Evolutionary conservation across 805 yeast species (phyloP).

Genomic region (Candida coleopterorum): DNA sequence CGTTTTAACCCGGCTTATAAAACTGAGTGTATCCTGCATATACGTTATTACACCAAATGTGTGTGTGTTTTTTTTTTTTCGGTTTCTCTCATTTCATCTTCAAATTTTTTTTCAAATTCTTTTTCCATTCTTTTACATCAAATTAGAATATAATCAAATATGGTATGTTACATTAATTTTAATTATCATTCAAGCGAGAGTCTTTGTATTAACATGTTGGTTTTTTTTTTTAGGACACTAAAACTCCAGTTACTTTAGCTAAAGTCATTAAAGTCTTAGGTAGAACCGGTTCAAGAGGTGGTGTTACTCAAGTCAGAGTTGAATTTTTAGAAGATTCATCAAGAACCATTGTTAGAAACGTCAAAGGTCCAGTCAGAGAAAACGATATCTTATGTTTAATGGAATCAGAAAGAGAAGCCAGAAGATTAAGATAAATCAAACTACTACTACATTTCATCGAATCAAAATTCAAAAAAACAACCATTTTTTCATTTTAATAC

Average conservation of each 20-base stretch:
- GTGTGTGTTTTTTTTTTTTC: constrained; percentile 6
- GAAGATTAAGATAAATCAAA: constrained; percentile 12
- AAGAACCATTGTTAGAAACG: constrained; percentile 48
- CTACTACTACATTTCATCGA: too few species aligned
- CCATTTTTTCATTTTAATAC: too few species aligned
- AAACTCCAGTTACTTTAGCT: constrained; percentile 97
- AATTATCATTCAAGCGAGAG: neutral
- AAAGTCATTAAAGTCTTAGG: constrained; percentile 99
- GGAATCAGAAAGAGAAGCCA: constrained; percentile 97
- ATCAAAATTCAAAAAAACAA: too few species aligned
- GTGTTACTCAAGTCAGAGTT: constrained; percentile 53
- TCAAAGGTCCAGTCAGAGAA: constrained; percentile 49
- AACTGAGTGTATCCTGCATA: constrained; percentile 1
- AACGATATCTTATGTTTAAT: constrained; percentile 96
- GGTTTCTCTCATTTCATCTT: neutral
- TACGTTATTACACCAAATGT: too few species aligned
- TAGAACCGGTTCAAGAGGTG: constrained; percentile 99
- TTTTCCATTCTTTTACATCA: constrained; percentile 6
- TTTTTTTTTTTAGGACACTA: constrained; percentile 19
- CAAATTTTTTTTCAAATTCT: constrained; percentile 2
- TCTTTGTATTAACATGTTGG: constrained; percentile 2
- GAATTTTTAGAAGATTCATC: constrained; percentile 44
- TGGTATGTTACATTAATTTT: constrained; percentile 5
- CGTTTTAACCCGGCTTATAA: neutral
- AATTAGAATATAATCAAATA: constrained; percentile 3